These are phyloP conservation scores for Ophiostoma sp. DNA, from an alignment of 2,329 filamentous ascomycete species.

Conservation along the genomic window DNA sequence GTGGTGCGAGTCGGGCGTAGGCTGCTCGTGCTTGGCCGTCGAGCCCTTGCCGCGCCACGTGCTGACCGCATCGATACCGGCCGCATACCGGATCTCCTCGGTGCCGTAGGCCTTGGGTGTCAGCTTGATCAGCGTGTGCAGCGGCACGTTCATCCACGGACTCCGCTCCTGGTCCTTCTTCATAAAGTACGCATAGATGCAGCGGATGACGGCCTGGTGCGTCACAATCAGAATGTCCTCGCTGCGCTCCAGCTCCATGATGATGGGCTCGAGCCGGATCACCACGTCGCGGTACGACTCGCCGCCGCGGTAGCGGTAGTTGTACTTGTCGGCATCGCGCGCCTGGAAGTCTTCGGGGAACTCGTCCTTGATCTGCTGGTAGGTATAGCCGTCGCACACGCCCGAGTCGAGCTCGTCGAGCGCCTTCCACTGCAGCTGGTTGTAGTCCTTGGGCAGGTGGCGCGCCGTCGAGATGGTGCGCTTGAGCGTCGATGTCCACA, in stretches of 20 bases:
- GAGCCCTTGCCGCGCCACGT: slow-evolving; percentile 94
- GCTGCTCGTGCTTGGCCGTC: slow-evolving; percentile 78
- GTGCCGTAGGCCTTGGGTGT: slow-evolving; percentile 93
- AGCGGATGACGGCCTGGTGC: slow-evolving; percentile 91
- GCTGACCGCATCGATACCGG: slow-evolving; percentile 90
- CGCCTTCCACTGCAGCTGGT: slow-evolving; percentile 97
- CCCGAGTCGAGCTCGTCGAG: slow-evolving; percentile 95
- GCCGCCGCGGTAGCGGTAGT: slow-evolving; percentile 95
- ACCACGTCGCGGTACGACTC: slow-evolving; percentile 96
- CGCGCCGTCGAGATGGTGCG: slow-evolving; percentile 89
- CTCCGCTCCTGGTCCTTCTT: slow-evolving; percentile 88
- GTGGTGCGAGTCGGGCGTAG: slow-evolving; percentile 33
- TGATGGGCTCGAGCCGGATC: slow-evolving; percentile 95
- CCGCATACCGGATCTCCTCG: slow-evolving; percentile 78
- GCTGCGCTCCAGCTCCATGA: slow-evolving; percentile 95
- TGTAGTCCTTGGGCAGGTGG: slow-evolving; percentile 73
- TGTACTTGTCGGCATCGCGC: slow-evolving; percentile 98
- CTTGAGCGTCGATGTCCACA: slow-evolving; percentile 60
- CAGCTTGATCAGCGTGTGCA: slow-evolving; percentile 94
- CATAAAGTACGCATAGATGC: slow-evolving; percentile 99
- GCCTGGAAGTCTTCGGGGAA: slow-evolving; percentile 94
- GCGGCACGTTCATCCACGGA: slow-evolving; percentile 97
- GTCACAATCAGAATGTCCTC: slow-evolving; percentile 98
- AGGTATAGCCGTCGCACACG: slow-evolving; percentile 93
- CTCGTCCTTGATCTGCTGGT: slow-evolving; percentile 84